Evolutionary conservation across 306 rosid species (phyloP), one percentile per base, ranked within the genome.

Genomic region (Gleditsia sinensis): DNA sequence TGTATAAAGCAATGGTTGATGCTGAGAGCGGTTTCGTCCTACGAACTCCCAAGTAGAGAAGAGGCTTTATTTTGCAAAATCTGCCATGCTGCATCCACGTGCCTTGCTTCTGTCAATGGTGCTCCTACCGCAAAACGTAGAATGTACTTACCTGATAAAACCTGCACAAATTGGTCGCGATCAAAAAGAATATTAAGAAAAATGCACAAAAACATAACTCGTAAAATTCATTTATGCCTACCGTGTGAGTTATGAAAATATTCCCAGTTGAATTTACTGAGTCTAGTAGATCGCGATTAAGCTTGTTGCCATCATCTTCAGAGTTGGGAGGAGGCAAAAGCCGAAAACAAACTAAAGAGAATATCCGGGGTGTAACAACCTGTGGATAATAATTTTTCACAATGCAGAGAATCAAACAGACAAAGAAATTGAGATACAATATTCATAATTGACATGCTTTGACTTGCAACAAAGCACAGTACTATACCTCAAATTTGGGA

Each of bases 121-220:
- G 97, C 96, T 81, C 98, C 98, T n/a, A 94, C 84, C 1, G 92
- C 96, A 24, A 91, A 60, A 27, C 97, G 92, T 32, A 94, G 86
- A 64, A 87, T 37, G 85, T 81, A 90, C 25, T 82, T 83, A n/a
- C 92, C 97, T 13, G 95, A 88, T 43, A 92, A 78, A 30, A 87
- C 95, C 99, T 94, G 92, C 88, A 71, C 66, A 69, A n/a, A 7
- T 33, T 65, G 76, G n/a, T 45, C 57, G 61, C n/a, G n/a, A n/a
- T n/a, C n/a, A n/a, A n/a, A 68, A 71, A 75, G 63, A 68, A 51
- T 16, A 58, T 23, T 3, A 33, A 9, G 16, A 65, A n/a, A 77
- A 3, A 25, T 39, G 12, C 7, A 21, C 10, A 5, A 45, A 28
- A 58, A 48, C 46, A 62, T 46, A 69, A 40, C 43, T 40, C 17